Evolutionary conservation across 371 early-diverging fungal genomes (phyloP).

Genomic region (Lichtheimia ornata): DNA sequence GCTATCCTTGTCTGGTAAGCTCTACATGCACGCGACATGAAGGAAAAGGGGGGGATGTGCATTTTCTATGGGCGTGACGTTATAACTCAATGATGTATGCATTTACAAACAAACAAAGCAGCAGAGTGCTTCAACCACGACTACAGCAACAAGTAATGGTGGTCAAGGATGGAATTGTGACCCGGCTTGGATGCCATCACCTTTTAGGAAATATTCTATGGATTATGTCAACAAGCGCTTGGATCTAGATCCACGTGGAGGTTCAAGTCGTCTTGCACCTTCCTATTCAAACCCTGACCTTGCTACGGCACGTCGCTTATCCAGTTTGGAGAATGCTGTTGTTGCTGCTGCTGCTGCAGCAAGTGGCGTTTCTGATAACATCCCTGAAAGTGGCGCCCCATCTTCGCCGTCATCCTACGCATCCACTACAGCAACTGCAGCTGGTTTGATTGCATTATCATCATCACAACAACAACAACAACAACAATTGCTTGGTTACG

Average conservation of each 20-base stretch:
- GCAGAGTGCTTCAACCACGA: constrained; percentile 5
- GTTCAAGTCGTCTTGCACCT: constrained; percentile 29
- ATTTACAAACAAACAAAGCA: constrained; percentile 4
- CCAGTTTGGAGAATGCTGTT: constrained; percentile 23
- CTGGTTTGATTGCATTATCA: background rate
- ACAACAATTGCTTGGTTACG: background rate
- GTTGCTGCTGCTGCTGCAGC: background rate
- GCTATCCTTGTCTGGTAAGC: constrained; percentile 40
- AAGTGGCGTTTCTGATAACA: background rate
- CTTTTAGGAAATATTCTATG: constrained; percentile 28
- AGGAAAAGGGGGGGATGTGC: background rate
- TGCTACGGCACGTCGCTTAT: constrained; percentile 29
- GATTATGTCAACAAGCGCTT: constrained; percentile 33
- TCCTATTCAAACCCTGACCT: constrained; percentile 48
- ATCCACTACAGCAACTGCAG: constrained; percentile 9
- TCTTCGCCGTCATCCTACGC: background rate
- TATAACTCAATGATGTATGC: background rate
- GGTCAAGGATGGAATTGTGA: no score
- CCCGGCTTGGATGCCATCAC: background rate
- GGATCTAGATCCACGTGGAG: constrained; percentile 19
- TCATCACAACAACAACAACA: background rate
- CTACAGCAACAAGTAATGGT: background rate
- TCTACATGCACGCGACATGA: background rate
- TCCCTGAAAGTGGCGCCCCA: constrained; percentile 2
- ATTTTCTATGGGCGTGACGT: background rate